Base-by-base conservation (phyloP, 768 basidiomycete genomes). In the Suillus plorans region DNA sequence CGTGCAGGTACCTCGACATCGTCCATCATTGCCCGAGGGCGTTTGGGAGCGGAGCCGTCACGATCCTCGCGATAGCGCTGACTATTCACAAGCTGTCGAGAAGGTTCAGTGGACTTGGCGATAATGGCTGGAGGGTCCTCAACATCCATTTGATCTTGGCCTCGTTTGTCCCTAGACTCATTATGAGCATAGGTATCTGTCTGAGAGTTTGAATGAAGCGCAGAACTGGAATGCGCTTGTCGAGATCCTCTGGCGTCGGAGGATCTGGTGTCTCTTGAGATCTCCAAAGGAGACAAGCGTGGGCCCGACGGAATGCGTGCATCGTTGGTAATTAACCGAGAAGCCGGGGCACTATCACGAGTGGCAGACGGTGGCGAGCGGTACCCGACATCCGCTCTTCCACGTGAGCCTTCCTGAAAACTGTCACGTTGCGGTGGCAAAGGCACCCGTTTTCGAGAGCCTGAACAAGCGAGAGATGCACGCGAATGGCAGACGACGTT, bases 21-120 rank as follows among this genome's bases (percentile, higher is more conserved):
- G 10, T 70, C 68, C 7, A 76, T 62, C 78, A 79, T 79, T 0
- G 79, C 79, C 37, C 79, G 71, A n/a, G 79, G 78, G 55, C 75
- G 79, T 31, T 73, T 73, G 55, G 75, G 72, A 7, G 67, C 70
- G 0, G 71, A 63, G 13, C 66, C 79, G n/a, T 71, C 76, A 2
- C 69, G 73, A 12, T 67, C 36, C 37, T 64, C 63, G 9, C 60
- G 31, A 64, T 44, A 39, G 16, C 47, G 67, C 5, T 69, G 70
- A 44, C 67, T 71, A 34, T 64, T 66, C 4, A 68, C 61, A 39
- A 63, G 68, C 22, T 64, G 70, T 59, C 68, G 74, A 4, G 69
- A 67, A 5, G 67, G 65, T 55, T 74, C 68, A 52, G 67, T 62
- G 9, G 68, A 67, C 62, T 67, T 76, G 66, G 22, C 4, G 9